phyloP scores from a whole-genome alignment of 805 yeast species.

The Candida koratica region DNA sequence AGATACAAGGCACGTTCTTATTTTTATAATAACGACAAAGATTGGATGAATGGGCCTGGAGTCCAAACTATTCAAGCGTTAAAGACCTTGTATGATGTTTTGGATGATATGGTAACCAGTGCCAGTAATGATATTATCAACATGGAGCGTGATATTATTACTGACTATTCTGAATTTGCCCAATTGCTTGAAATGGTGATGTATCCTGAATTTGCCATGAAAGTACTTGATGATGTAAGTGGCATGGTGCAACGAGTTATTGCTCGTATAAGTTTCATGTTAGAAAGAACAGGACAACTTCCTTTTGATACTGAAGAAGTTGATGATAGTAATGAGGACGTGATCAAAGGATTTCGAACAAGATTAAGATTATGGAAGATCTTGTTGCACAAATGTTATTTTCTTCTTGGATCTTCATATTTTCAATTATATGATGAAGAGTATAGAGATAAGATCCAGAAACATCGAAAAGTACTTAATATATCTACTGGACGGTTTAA shows the following conservation, averaged over 20 bases:
- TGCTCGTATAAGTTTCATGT: slow-evolving; percentile 18
- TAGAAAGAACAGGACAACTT: slow-evolving; percentile 15
- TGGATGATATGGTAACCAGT: slow-evolving; percentile 57
- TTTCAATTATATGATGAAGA: slow-evolving; percentile 48
- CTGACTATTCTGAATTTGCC: slow-evolving; percentile 54
- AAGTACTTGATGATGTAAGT: slow-evolving; percentile 27
- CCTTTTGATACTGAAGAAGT: slow-evolving; percentile 8
- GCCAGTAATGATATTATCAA: slow-evolving; percentile 48
- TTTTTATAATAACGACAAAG: slow-evolving; percentile 1
- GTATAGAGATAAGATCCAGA: slow-evolving; percentile 23
- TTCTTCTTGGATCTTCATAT: slow-evolving; percentile 71
- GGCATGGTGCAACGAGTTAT: slow-evolving; percentile 21
- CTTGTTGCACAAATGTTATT: slow-evolving; percentile 69
- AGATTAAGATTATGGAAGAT: slow-evolving; percentile 52
- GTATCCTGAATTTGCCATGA: slow-evolving; percentile 49
- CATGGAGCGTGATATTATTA: slow-evolving; percentile 46
- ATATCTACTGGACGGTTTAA: neutral
- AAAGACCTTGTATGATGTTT: slow-evolving; percentile 58
- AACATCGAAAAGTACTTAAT: slow-evolving; percentile 8
- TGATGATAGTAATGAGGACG: slow-evolving; percentile 20
- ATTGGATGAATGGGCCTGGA: slow-evolving; percentile 12
- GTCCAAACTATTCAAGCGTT: slow-evolving; percentile 26
- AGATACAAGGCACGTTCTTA: slow-evolving; percentile 21
- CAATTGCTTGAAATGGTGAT: slow-evolving; percentile 60
- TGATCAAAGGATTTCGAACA: slow-evolving; percentile 19